phyloP scores from a whole-genome alignment of 768 basidiomycete species.

The Podaxis carcinomalis region DNA sequence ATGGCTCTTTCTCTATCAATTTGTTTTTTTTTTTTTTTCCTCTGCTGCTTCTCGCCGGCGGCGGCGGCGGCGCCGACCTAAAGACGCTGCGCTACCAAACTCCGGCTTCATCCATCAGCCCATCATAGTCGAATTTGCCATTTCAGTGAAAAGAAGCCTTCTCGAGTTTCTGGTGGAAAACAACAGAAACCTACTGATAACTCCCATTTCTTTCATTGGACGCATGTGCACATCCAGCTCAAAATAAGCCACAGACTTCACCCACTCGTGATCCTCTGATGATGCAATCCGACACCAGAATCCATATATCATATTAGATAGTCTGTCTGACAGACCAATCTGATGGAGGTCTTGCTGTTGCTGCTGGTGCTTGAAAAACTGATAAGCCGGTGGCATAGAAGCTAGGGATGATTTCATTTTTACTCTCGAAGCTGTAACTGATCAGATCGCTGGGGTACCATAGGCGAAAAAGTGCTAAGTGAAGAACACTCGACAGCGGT shows the following conservation, averaged over 20 bases:
- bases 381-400: constrained; percentile 7
- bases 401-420: constrained; percentile 1
- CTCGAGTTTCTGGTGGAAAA: constrained; percentile 11
- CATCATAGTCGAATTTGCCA: neutral
- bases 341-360: neutral
- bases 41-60: neutral
- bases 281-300: constrained; percentile 5
- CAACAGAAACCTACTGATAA: neutral
- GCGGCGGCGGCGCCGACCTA: constrained; percentile 9
- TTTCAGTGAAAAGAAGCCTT: constrained; percentile 4
- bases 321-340: neutral
- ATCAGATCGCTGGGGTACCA: constrained; percentile 5
- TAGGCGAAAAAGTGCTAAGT: neutral
- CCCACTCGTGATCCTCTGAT: neutral
- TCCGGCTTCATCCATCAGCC: constrained; percentile 9
- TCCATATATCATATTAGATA: constrained; percentile 4
- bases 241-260: neutral
- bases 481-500: neutral
- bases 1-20: neutral
- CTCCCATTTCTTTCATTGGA: neutral
- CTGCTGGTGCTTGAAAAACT: neutral
- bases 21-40: neutral
- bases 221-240: neutral
- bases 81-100: constrained; percentile 5
- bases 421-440: neutral